Percentiles rank a stretch among this genome's conserved stretches.
phyloP scores from a whole-genome alignment of 2,329 filamentous ascomycete genomes.

The Massarina eburnea region DNA sequence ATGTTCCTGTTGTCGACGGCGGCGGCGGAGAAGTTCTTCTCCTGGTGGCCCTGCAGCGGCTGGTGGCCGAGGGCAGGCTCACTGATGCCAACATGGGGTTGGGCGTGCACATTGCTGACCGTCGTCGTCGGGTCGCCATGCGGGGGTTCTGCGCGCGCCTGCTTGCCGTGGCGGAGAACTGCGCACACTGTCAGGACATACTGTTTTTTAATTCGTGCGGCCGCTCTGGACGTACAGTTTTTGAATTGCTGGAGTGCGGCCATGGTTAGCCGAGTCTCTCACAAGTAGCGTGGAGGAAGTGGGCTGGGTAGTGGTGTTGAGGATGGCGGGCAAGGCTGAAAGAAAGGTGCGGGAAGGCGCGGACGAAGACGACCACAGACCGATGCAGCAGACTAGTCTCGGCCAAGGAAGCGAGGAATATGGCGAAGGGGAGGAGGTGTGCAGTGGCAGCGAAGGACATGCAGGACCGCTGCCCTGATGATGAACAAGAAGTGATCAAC shows the following conservation, averaged over 20 bases:
- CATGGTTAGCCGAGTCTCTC: constrained; percentile 48
- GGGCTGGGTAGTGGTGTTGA: constrained; percentile 13
- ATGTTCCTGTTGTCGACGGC: constrained; percentile 65
- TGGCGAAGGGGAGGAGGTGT: not conserved
- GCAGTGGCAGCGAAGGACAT: constrained; percentile 16
- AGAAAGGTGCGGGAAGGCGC: constrained; percentile 8
- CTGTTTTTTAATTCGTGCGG: too few species aligned
- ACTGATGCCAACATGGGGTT: constrained; percentile 59
- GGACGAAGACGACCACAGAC: not conserved
- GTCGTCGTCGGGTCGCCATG: constrained; percentile 65
- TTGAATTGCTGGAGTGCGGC: constrained; percentile 90
- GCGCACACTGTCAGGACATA: too few species aligned
- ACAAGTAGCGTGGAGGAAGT: not conserved
- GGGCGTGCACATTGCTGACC: constrained; percentile 65
- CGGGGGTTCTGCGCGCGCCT: constrained; percentile 70
- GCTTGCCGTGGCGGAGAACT: constrained; percentile 93
- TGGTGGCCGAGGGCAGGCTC: constrained; percentile 61
- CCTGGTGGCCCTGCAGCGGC: constrained; percentile 51
- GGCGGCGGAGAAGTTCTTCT: constrained; percentile 63
- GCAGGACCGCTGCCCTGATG: constrained; percentile 18
- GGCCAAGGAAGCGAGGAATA: constrained; percentile 8
- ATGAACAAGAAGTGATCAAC: constrained; percentile 10
- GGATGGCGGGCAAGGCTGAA: constrained; percentile 22
- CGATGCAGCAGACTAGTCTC: not conserved
- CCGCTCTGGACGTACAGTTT: constrained; percentile 69